Conservation (phyloP, 106 monocot genomes). For the Allium cepa region DNA sequence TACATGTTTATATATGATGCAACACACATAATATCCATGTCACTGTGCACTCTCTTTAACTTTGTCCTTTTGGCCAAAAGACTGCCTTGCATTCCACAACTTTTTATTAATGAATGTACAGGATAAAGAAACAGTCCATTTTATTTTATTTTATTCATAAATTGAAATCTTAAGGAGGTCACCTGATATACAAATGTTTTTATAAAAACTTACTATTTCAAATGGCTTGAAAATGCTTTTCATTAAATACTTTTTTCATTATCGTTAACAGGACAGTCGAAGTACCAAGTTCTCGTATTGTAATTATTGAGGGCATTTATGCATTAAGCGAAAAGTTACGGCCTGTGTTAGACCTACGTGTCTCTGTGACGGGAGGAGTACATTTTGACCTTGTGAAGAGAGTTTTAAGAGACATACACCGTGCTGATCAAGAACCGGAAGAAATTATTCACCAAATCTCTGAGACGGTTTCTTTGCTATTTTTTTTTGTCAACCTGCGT, state of each 20-base stretch:
- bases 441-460: slow-evolving; percentile 98
- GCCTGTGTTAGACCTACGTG: slow-evolving; percentile 75
- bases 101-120: no score
- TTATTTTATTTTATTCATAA: no score
- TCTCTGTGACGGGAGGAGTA: slow-evolving; percentile 96
- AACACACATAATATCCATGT: no score
- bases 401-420: slow-evolving; percentile 95
- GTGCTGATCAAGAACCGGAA: slow-evolving; percentile 95
- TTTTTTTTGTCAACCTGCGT: not conserved
- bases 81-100: no score
- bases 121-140: no score
- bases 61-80: no score
- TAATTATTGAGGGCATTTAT: slow-evolving; percentile 95
- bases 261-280: slow-evolving; percentile 69
- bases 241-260: not conserved
- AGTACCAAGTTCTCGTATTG: slow-evolving; percentile 81
- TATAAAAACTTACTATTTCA: not conserved
- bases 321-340: slow-evolving; percentile 88
- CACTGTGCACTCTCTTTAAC: no score
- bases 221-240: no score
- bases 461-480: slow-evolving; percentile 63
- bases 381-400: slow-evolving; percentile 99
- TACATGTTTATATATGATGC: no score
- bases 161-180: no score
- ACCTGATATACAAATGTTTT: not conserved